Base-by-base conservation (phyloP, 116 monocot species). In the Papilionanthe hybrid region DNA sequence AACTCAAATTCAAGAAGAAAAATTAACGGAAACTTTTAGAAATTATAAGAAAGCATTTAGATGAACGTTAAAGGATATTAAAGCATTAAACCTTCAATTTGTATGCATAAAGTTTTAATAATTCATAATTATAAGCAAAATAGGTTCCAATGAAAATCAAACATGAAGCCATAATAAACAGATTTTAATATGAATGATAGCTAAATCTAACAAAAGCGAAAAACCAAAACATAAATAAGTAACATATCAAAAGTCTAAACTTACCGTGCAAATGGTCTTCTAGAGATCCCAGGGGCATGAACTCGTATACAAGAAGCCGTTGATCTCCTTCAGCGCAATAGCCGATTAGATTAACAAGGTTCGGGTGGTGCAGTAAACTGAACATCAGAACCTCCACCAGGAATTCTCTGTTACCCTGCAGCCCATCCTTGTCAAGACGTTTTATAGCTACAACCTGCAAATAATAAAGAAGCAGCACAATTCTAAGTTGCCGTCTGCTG, bases 371-470 rank as follows among this genome's bases (percentile, higher is more conserved):
- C 55, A 92, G 63, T 55, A 92, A 82, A 79, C 92, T 92, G 25
- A 89, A 80, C 89, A 89, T 92, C 42, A 89, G 87, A 48, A 93
- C 93, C 65, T 93, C 93, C 77, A 91, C 93, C n/a, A 91, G 75
- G 80, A 93, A 93, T 77, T 93, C 93, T 79, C 93, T 84, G 72
- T 93, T 93, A 82, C 93, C 93, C 81, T 91, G 91, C 5, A 93
- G 83, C 6, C 92, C 92, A 84, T 92, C 82, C 77, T 86, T 77
- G 42, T 92, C 92, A 77, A 92, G 86, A 58, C 86, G 91, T 75
- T 93, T 91, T 53, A 93, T 87, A 12, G 93, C 91, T 63, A 93
- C 88, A 66, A 83, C 81, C 93, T 93, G 78, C 45, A 45, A 6
- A 0, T 0, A 45, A 45, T 7, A 1, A 47, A 75, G 22, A 32